Percentiles rank a stretch among this genome's conserved stretches.
These are phyloP conservation scores for Cytospora chrysosperma DNA, from an alignment of 2,329 filamentous ascomycete genomes.

Conservation along the genomic window DNA sequence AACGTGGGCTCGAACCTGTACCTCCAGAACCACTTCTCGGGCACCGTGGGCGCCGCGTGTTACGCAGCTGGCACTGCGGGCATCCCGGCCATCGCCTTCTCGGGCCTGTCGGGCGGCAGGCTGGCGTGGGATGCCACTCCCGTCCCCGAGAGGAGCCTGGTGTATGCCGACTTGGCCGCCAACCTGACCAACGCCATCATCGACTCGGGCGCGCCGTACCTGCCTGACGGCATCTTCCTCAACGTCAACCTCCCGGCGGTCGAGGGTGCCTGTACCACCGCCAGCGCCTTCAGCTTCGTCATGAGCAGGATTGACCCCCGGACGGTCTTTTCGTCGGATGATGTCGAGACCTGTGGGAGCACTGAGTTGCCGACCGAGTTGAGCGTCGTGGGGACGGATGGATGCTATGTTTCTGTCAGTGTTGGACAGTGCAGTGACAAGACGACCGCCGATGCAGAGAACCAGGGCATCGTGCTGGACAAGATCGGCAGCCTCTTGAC, in stretches of 20 bases:
- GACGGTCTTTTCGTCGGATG: slow-evolving; percentile 50
- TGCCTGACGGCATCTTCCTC: slow-evolving; percentile 59
- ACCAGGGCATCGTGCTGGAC: slow-evolving; percentile 50
- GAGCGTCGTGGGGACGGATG: slow-evolving; percentile 47
- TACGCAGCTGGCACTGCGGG: slow-evolving; percentile 54
- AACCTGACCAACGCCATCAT: slow-evolving; percentile 57
- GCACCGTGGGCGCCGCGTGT: slow-evolving; percentile 65
- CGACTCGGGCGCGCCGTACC: slow-evolving; percentile 58
- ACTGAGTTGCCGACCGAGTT: slow-evolving; percentile 59
- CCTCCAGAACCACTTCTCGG: slow-evolving; percentile 56
- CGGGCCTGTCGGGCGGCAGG: slow-evolving; percentile 49
- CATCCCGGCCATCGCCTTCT: slow-evolving; percentile 69
- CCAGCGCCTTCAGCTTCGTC: slow-evolving; percentile 61
- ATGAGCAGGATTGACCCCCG: slow-evolving; percentile 58
- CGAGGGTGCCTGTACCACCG: slow-evolving; percentile 47
- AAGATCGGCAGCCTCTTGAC: slow-evolving; percentile 41
- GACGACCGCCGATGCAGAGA: slow-evolving; percentile 52
- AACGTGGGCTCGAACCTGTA: slow-evolving; percentile 62
- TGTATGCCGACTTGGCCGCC: slow-evolving; percentile 65
- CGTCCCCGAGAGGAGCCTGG: slow-evolving; percentile 49
- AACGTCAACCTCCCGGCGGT: slow-evolving; percentile 69
- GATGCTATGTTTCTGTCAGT: slow-evolving; percentile 63
- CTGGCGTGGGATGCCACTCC: slow-evolving; percentile 56
- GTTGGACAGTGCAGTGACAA: slow-evolving; percentile 61
- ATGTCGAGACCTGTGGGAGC: slow-evolving; percentile 57